Percentiles rank a stretch among this genome's conserved stretches.
Conservation (phyloP, 169 alveolate species). For the Eimeria praecox region DNA sequence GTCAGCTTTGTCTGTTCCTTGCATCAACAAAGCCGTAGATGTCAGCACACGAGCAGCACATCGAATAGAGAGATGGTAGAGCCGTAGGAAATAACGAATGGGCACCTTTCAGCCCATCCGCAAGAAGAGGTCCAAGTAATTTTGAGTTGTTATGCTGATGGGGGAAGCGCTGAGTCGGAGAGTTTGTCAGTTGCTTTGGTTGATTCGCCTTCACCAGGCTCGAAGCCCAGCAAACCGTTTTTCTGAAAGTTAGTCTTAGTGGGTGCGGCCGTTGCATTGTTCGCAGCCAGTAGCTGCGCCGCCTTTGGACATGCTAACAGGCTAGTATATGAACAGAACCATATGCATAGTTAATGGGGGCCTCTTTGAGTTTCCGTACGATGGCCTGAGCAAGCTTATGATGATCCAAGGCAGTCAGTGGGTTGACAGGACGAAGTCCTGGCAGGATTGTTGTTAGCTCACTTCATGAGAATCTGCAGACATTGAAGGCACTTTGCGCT, state of each 20-base stretch:
- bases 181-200: neutral
- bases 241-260: neutral
- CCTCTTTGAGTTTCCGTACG: no score
- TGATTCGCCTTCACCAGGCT: neutral
- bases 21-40: neutral
- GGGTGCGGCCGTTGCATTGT: neutral
- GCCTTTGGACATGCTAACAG: neutral
- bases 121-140: neutral
- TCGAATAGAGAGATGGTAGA: neutral
- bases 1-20: neutral
- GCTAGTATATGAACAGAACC: no score
- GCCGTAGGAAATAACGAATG: neutral
- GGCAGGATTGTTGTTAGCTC: no score
- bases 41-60: neutral
- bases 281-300: neutral
- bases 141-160: neutral
- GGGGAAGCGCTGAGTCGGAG: neutral
- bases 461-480: no score
- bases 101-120: neutral
- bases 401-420: no score
- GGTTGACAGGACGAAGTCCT: no score
- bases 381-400: no score
- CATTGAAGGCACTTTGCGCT: no score
- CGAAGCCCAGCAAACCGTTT: neutral
- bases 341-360: no score